Percentiles rank a stretch among this genome's conserved stretches.
Evolutionary conservation across 352 stramenopile genomes (phyloP).

Genomic region (Phytophthora cryptogea): DNA sequence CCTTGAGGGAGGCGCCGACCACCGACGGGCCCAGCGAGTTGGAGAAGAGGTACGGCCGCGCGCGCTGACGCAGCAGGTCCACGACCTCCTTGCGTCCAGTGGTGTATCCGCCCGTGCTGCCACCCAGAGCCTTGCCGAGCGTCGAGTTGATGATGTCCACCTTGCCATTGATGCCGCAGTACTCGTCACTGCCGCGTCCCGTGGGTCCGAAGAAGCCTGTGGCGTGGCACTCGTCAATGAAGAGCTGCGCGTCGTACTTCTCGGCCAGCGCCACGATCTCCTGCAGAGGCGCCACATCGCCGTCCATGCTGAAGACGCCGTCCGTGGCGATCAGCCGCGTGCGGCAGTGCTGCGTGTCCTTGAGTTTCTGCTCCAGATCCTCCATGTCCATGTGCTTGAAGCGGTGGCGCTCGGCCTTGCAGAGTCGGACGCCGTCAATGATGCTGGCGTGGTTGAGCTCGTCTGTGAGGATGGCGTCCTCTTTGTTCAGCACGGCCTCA

Average conservation of each 20-base stretch:
- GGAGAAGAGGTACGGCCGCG: constrained; percentile 93
- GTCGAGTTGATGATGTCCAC: constrained; percentile 96
- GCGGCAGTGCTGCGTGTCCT: constrained; percentile 90
- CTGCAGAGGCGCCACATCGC: constrained; percentile 90
- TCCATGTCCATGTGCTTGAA: constrained; percentile 95
- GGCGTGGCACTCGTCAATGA: constrained; percentile 95
- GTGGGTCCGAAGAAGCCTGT: constrained; percentile 94
- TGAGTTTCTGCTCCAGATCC: constrained; percentile 90
- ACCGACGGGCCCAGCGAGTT: constrained; percentile 94
- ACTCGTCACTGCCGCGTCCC: constrained; percentile 92
- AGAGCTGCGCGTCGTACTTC: constrained; percentile 93
- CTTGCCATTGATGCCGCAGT: constrained; percentile 87
- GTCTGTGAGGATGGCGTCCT: constrained; percentile 94
- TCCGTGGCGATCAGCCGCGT: constrained; percentile 93
- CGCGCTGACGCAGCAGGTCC: constrained; percentile 91
- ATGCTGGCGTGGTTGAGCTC: constrained; percentile 95
- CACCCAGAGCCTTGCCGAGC: constrained; percentile 93
- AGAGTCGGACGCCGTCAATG: constrained; percentile 94
- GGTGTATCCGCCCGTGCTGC: constrained; percentile 93
- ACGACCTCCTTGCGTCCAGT: constrained; percentile 89
- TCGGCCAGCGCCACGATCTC: constrained; percentile 91
- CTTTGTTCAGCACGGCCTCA: constrained; percentile 82
- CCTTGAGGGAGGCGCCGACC: constrained; percentile 92
- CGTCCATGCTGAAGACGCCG: constrained; percentile 96
- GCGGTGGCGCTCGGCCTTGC: constrained; percentile 92